Percentiles rank a stretch among this genome's conserved stretches.
These are phyloP conservation scores for Colletotrichum salicis DNA, from an alignment of 2,329 filamentous ascomycete genomes.

Conservation along the genomic window DNA sequence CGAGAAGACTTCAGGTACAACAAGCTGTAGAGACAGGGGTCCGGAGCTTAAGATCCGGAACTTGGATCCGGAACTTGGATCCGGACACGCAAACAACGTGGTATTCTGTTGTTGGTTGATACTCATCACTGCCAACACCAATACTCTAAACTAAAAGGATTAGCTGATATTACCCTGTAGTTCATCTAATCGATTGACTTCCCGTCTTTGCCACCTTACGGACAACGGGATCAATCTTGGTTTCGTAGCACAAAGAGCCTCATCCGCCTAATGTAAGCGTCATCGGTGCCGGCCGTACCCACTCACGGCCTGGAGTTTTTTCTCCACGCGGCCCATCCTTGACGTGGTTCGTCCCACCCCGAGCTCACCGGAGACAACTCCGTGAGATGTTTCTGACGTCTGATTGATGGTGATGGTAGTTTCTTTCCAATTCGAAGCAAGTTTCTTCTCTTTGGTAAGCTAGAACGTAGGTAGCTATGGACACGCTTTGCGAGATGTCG, in stretches of 20 bases:
- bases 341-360: neutral
- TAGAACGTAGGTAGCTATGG: neutral
- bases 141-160: neutral
- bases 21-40: neutral
- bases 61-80: neutral
- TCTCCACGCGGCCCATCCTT: neutral
- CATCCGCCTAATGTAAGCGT: conserved; percentile 24
- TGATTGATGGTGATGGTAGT: neutral
- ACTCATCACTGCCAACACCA: neutral
- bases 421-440: neutral
- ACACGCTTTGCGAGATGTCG: too few species aligned
- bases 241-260: neutral
- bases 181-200: conserved; percentile 5
- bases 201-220: neutral
- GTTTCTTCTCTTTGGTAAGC: neutral
- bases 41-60: conserved; percentile 28
- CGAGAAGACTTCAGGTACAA: neutral
- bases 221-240: neutral
- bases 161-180: neutral
- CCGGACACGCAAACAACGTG: neutral
- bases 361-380: conserved; percentile 15
- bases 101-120: neutral
- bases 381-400: conserved; percentile 24
- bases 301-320: conserved; percentile 2
- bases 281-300: conserved; percentile 7